phyloP scores from a whole-genome alignment of 148 eudicot species.

The Fagopyrum homotropicum region DNA sequence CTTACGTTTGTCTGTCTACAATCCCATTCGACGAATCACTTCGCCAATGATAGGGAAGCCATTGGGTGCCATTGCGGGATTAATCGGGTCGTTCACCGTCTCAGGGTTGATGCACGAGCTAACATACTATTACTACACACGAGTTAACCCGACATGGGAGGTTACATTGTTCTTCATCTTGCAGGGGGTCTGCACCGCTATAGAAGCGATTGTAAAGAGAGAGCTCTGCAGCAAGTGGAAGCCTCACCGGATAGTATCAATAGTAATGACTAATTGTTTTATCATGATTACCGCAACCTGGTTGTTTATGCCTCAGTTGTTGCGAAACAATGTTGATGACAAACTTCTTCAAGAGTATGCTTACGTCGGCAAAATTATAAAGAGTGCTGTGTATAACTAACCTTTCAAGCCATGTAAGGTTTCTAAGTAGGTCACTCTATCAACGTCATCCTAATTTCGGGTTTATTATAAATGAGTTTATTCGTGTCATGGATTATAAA shows the following conservation, averaged over 20 bases:
- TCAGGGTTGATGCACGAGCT: slow-evolving; percentile 67
- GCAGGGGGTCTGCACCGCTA: slow-evolving; percentile 40
- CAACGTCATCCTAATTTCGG: too few species aligned
- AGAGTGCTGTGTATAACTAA: neutral
- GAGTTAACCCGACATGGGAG: slow-evolving; percentile 52
- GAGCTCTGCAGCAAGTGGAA: slow-evolving; percentile 25
- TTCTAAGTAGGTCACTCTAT: too few species aligned
- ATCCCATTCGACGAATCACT: slow-evolving; percentile 21
- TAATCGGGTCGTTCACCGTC: slow-evolving; percentile 34
- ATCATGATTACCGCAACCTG: slow-evolving; percentile 38
- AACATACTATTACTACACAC: slow-evolving; percentile 35
- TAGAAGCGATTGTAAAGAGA: slow-evolving; percentile 24
- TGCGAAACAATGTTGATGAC: slow-evolving; percentile 26
- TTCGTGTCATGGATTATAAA: too few species aligned
- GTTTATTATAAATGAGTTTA: too few species aligned
- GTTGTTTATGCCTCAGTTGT: slow-evolving; percentile 53
- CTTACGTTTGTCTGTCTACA: slow-evolving; percentile 35
- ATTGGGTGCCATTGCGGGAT: slow-evolving; percentile 14
- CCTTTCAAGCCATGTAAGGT: neutral
- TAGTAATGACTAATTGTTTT: slow-evolving; percentile 33
- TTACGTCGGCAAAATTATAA: neutral
- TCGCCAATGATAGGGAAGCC: slow-evolving; percentile 17
- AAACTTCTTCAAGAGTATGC: neutral
- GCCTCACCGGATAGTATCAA: slow-evolving; percentile 29
- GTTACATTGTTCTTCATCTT: slow-evolving; percentile 54